Percentiles rank a stretch among this genome's conserved stretches.
These are phyloP conservation scores for Elaeis oleifera DNA, from an alignment of 202 grass and related monocot species.

Conservation along the genomic window DNA sequence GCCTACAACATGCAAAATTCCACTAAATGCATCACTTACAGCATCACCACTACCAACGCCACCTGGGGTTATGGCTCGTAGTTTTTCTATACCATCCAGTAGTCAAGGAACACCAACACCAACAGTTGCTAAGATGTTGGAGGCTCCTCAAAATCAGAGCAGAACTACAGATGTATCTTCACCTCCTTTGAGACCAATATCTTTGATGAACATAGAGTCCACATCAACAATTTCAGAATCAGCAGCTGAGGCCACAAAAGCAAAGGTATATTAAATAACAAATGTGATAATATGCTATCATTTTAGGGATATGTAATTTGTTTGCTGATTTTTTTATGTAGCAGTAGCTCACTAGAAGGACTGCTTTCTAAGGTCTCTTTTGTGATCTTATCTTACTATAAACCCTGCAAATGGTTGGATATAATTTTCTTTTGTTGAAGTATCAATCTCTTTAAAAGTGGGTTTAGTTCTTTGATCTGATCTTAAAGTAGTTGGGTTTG, in stretches of 20 bases:
- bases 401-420: too few relatives aligned
- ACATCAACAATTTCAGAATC: conserved; percentile 37
- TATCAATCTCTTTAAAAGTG: too few relatives aligned
- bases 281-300: too few relatives aligned
- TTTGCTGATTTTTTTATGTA: too few relatives aligned
- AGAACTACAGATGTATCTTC: conserved; percentile 44
- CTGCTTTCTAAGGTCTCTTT: too few relatives aligned
- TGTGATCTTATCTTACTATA: too few relatives aligned
- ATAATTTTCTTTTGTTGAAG: too few relatives aligned
- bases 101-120: conserved; percentile 33
- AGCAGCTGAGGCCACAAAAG: conserved; percentile 23
- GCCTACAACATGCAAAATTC: conserved; percentile 38
- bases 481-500: too few relatives aligned
- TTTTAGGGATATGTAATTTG: too few relatives aligned
- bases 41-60: conserved; percentile 77
- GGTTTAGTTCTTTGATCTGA: too few relatives aligned
- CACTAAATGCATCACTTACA: conserved; percentile 37
- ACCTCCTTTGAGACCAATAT: conserved; percentile 45
- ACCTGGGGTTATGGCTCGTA: conserved; percentile 62
- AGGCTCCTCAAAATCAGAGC: conserved; percentile 41
- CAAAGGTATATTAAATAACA: conserved; percentile 23
- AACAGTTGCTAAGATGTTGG: conserved; percentile 33
- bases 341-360: too few relatives aligned
- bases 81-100: conserved; percentile 92
- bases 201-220: conserved; percentile 35